Base-by-base conservation (phyloP, 805 yeast genomes). In the Yarrowia sp. region DNA sequence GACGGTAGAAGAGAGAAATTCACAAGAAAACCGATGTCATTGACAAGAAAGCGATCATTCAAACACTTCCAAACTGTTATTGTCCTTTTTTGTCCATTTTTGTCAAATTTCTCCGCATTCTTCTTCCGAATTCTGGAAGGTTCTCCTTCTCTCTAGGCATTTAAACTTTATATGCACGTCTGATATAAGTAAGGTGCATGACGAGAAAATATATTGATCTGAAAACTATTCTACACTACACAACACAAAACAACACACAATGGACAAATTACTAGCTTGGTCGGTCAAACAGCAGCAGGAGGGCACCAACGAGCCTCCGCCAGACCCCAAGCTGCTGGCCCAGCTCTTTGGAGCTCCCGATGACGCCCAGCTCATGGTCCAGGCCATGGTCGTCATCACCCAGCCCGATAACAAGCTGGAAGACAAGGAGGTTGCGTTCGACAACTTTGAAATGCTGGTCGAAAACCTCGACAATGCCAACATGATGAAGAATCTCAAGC, bases 391-490 rank as follows among this genome's bases (percentile, higher is more conserved):
- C 7, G 87, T 89, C 10, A 85, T 90, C 5, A 74, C 78, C 2
- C 81, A 85, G 73, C 84, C 85, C 8, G 89, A 87, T 58, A 86
- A 86, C 3, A 84, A 84, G 9, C 72, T 84, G 24, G 94, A 89
- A 47, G 83, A 83, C 72, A 89, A 89, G 72, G 81, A 88, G 64
- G 84, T 85, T 9, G 97, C 98, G 0, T 84, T 92, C 69, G 98
- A 94, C 71, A 91, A 92, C 76, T 89, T 94, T 74, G 97, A 94
- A 76, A 92, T 93, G 94, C 81, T 94, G 64, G 88, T 95, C 60
- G 98, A 94, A 75, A 92, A 92, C 74, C 78, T 94, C 69, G 98
- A 95, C 77, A 95, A 95, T 76, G 98, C 98, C 30, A 93, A 94
- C 78, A 92, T 92, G 74, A 87, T 94, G 71, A 94, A 90, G 71